Conservation (phyloP, 1,284 basidiomycete species). For the Moniliella sp. region DNA sequence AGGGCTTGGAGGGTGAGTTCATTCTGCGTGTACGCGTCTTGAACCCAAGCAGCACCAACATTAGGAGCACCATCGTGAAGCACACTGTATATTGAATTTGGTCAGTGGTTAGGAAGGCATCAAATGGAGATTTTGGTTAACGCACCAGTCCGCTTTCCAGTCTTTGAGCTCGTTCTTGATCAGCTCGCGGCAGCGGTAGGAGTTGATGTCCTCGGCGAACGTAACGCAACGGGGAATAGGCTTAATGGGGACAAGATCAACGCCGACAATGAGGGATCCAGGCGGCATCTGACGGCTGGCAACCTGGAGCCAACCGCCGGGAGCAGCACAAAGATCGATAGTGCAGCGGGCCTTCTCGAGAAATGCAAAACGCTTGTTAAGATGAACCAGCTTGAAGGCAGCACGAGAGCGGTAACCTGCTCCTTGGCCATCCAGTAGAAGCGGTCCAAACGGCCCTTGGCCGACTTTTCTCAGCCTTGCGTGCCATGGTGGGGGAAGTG, state of each 20-base stretch:
- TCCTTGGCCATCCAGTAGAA: constrained; percentile 44
- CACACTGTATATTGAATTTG: constrained; percentile 38
- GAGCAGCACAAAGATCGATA: constrained; percentile 94
- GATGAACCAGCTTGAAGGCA: constrained; percentile 94
- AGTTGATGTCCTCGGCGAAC: constrained; percentile 87
- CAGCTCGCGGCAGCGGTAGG: constrained; percentile 64
- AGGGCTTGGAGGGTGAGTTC: constrained; percentile 89
- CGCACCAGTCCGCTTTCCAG: constrained; percentile 84
- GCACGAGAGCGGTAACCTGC: constrained; percentile 98
- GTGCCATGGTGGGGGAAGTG: constrained; percentile 1
- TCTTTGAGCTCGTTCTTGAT: constrained; percentile 78
- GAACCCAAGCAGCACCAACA: constrained; percentile 96
- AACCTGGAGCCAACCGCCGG: constrained; percentile 96
- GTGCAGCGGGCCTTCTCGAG: constrained; percentile 75
- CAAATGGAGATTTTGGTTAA: not conserved
- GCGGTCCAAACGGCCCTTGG: constrained; percentile 26
- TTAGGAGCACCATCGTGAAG: constrained; percentile 98
- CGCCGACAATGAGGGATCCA: constrained; percentile 83
- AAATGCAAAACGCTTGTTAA: constrained; percentile 93
- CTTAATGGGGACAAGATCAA: constrained; percentile 87
- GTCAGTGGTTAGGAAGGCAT: not conserved
- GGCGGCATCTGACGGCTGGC: constrained; percentile 93
- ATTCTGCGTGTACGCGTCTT: constrained; percentile 91
- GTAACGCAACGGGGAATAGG: constrained; percentile 81
- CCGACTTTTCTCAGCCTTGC: constrained; percentile 3